These are phyloP conservation scores for Penicillium angulare DNA, from an alignment of 495 filamentous ascomycete species.

Conservation along the genomic window DNA sequence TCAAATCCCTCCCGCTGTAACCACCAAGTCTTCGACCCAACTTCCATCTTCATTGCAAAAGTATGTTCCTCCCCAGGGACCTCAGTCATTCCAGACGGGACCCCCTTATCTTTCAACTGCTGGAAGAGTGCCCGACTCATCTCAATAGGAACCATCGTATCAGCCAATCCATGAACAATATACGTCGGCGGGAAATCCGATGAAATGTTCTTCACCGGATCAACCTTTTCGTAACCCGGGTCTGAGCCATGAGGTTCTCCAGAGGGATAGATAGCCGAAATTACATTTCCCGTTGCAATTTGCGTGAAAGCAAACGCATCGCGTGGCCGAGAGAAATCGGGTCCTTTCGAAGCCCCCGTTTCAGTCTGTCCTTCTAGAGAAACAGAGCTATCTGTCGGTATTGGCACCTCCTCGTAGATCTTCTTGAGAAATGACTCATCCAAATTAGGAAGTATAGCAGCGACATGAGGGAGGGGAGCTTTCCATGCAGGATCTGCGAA, in stretches of 20 bases:
- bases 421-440: constrained; percentile 17
- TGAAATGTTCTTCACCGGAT: constrained; percentile 22
- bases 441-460: constrained; percentile 24
- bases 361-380: constrained; percentile 34
- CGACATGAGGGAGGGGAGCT: constrained; percentile 66
- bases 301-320: constrained; percentile 37
- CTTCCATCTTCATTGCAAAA: constrained; percentile 35
- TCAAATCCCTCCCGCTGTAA: constrained; percentile 37
- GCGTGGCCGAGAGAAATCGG: constrained; percentile 29
- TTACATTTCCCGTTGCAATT: constrained; percentile 31
- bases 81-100: constrained; percentile 33
- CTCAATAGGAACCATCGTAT: constrained; percentile 28
- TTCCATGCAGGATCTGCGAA: constrained; percentile 49
- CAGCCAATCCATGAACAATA: constrained; percentile 29
- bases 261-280: constrained; percentile 23
- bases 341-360: constrained; percentile 16
- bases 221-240: constrained; percentile 18
- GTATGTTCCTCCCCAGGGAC: constrained; percentile 36
- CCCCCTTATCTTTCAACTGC: constrained; percentile 17
- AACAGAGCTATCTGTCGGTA: constrained; percentile 30
- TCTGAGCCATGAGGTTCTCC: not conserved
- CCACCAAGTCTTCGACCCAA: constrained; percentile 34
- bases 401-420: constrained; percentile 26
- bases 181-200: constrained; percentile 29
- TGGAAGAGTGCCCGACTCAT: constrained; percentile 25